Evolutionary conservation across 805 yeast species (phyloP).

Genomic region (Saccharomycopsis amapae): DNA sequence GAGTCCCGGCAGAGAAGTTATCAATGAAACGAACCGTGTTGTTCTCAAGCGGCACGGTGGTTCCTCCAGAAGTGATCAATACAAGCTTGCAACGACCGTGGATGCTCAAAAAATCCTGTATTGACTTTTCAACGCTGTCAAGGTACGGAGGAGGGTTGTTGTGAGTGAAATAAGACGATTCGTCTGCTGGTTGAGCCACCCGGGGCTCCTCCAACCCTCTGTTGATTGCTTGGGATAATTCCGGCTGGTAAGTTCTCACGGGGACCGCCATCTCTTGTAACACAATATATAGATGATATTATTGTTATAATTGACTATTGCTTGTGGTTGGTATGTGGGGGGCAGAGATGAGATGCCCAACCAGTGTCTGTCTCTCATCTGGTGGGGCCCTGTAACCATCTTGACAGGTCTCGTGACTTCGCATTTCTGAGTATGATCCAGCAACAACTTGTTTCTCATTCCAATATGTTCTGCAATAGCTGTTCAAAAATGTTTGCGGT

Average conservation of each 20-base stretch:
- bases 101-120: constrained; percentile 32
- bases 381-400: no score
- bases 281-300: no score
- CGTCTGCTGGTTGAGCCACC: constrained; percentile 64
- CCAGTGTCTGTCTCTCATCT: no score
- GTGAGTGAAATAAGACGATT: constrained; percentile 64
- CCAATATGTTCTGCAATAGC: no score
- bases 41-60: constrained; percentile 95
- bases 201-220: constrained; percentile 61
- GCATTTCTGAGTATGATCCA: no score
- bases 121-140: constrained; percentile 47
- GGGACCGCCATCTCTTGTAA: not conserved
- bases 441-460: no score
- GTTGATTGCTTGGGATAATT: constrained; percentile 68
- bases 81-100: constrained; percentile 45
- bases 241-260: constrained; percentile 37
- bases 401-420: no score
- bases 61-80: constrained; percentile 92
- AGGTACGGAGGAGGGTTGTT: constrained; percentile 74
- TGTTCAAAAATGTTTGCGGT: no score
- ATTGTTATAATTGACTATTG: no score
- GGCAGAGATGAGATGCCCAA: not conserved
- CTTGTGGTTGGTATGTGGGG: no score
- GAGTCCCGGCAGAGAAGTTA: constrained; percentile 94
- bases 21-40: constrained; percentile 96